These are phyloP conservation scores for Rhodamnia rubescens DNA, from an alignment of 345 rosid species.

Conservation along the genomic window DNA sequence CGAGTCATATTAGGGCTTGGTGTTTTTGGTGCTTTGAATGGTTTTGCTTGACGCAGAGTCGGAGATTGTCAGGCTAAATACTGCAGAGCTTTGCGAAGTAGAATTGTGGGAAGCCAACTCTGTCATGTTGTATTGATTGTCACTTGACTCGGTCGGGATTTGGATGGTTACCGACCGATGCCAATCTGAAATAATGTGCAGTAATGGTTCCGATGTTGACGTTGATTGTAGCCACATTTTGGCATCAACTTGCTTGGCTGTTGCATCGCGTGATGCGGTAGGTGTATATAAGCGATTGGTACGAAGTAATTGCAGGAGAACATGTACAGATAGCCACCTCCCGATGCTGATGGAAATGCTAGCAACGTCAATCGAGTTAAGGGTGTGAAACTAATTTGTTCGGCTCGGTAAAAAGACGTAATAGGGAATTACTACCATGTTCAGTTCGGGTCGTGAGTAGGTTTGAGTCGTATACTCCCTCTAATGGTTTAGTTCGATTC, in stretches of 20 bases:
- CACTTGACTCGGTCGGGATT: background rate
- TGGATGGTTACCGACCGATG: background rate
- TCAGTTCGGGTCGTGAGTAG: too few relatives aligned
- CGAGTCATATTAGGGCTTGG: background rate
- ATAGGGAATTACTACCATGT: background rate
- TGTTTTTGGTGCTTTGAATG: background rate
- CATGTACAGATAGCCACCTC: background rate
- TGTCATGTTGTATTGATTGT: too few relatives aligned
- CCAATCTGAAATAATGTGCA: background rate
- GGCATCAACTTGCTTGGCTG: background rate
- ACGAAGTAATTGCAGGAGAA: background rate
- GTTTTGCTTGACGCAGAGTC: background rate
- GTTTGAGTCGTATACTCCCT: too few relatives aligned
- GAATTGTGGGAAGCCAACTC: too few relatives aligned
- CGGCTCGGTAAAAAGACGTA: background rate
- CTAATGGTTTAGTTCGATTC: too few relatives aligned
- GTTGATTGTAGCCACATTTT: background rate
- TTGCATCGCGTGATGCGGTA: background rate
- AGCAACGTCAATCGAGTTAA: background rate
- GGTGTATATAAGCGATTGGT: background rate
- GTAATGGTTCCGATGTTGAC: background rate
- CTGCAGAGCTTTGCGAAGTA: background rate
- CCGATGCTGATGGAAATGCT: background rate
- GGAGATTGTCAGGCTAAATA: background rate
- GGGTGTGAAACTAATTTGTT: background rate